Base-by-base conservation (phyloP, 2,329 filamentous ascomycete genomes). In the Thielaviopsis punctulata region DNA sequence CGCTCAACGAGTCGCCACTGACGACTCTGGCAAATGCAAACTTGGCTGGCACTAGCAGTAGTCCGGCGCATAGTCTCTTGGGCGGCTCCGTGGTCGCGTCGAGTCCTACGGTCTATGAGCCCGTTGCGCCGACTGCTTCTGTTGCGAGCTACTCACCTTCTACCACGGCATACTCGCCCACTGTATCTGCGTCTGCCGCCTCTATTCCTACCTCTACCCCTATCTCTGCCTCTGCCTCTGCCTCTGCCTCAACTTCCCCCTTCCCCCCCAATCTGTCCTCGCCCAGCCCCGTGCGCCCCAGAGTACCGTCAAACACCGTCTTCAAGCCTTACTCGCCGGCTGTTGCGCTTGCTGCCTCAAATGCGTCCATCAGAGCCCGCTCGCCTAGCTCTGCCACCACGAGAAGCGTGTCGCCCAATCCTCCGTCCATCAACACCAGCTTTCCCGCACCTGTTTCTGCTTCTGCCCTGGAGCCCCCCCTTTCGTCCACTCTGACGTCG, bases 291-390 rank as follows among this genome's bases (percentile, higher is more conserved):
- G 19, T 13, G 9, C 44, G 49, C 0, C 52, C 33, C 9, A 54
- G 48, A n/a, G 9, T 41, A 9, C 36, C 43, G 9, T 18, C 36
- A 6, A 48, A 44, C 13, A 39, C 33, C 13, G 48, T 23, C n/a
- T 55, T 55, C n/a, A 55, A 55, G 21, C 53, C 53, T 9, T 55
- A 55, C 43, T 51, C 49, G 6, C 53, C 53, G 10, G 45, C 24
- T 21, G 49, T 48, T 45, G 41, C 45, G 4, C 53, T 55, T 12
- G 33, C 45, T 15, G 12, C 36, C 1, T 15, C n/a, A 13, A 51
- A 23, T 23, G 22, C 30, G 5, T 18, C 52, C 4, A 18, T 18
- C 9, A 27, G 30, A 54, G 25, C 23, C 13, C 33, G 49, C 25
- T 51, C 48, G 9, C 45, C 48, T 4, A 52, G 45, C 15, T 9